Evolutionary conservation across 768 basidiomycete species (phyloP).

Genomic region (Amylocystis lapponica): DNA sequence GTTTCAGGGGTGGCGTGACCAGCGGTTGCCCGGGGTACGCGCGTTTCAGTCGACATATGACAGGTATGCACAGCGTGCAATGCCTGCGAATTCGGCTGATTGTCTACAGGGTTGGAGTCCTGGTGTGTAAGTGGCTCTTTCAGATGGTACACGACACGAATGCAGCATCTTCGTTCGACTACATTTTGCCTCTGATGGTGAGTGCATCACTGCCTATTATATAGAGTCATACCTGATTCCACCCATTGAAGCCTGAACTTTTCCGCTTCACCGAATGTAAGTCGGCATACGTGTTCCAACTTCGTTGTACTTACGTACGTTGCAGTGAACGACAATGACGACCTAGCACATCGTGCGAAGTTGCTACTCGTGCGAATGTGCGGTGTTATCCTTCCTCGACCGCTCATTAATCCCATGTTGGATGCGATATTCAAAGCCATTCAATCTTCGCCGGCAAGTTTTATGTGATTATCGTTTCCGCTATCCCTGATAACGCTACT

Average conservation of each 20-base stretch:
- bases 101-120: conserved; percentile 49
- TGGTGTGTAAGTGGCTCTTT: conserved; percentile 75
- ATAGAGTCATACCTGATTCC: neutral
- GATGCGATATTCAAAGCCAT: conserved; percentile 73
- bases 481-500: conserved; percentile 2
- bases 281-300: conserved; percentile 7
- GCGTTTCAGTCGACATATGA: conserved; percentile 88
- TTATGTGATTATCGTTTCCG: neutral
- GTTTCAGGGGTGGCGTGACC: conserved; percentile 65
- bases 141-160: conserved; percentile 71
- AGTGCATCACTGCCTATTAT: conserved; percentile 16
- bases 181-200: conserved; percentile 78
- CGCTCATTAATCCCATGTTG: conserved; percentile 64
- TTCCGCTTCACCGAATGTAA: conserved; percentile 70
- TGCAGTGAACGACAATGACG: conserved; percentile 72
- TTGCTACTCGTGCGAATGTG: conserved; percentile 79
- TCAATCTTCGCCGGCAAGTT: conserved; percentile 62
- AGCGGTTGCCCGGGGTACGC: conserved; percentile 66
- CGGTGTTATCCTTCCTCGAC: conserved; percentile 71
- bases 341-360: conserved; percentile 58
- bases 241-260: conserved; percentile 51
- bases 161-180: conserved; percentile 72
- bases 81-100: neutral
- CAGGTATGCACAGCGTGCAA: conserved; percentile 36
- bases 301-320: conserved; percentile 24